A percentile compares a stretch with the other conserved stretches of the same genome.
These are phyloP conservation scores for Barnettozyma wickerhamii DNA, from an alignment of 805 yeast genomes.

Conservation along the genomic window DNA sequence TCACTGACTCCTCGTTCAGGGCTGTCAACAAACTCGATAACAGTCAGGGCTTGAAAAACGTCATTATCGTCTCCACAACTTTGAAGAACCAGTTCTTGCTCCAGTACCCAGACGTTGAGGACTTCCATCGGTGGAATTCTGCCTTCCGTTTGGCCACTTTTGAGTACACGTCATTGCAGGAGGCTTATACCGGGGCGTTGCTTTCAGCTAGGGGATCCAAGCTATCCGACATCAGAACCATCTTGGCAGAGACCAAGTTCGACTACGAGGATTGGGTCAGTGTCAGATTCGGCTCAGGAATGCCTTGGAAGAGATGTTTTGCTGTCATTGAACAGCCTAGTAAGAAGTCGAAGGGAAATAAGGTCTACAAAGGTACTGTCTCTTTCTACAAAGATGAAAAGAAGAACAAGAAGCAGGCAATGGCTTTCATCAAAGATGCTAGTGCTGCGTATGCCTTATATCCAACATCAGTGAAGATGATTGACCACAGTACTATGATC, in stretches of 20 bases:
- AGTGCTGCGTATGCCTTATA: constrained; percentile 82
- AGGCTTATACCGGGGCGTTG: constrained; percentile 94
- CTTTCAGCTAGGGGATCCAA: constrained; percentile 87
- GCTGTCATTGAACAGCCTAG: constrained; percentile 79
- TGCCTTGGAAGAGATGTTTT: constrained; percentile 96
- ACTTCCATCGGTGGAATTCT: constrained; percentile 72
- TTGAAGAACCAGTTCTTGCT: constrained; percentile 81
- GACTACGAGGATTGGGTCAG: constrained; percentile 92
- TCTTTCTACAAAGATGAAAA: constrained; percentile 81
- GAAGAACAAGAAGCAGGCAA: constrained; percentile 61
- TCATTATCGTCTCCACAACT: constrained; percentile 87
- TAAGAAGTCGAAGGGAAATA: constrained; percentile 40
- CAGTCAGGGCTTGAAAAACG: constrained; percentile 58
- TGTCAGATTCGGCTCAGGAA: constrained; percentile 93
- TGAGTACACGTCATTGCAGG: constrained; percentile 82
- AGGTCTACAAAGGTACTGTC: constrained; percentile 31
- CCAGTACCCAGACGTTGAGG: constrained; percentile 65
- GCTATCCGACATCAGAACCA: constrained; percentile 79
- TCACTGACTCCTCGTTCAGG: constrained; percentile 84
- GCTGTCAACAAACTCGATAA: constrained; percentile 64
- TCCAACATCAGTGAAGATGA: constrained; percentile 77
- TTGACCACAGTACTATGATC: constrained; percentile 84
- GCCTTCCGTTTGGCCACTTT: constrained; percentile 77
- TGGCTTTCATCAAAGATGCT: constrained; percentile 76
- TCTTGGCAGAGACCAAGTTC: constrained; percentile 80